These are phyloP conservation scores for Entophlyctis luteolus DNA, from an alignment of 192 early-diverging fungal species.

Conservation along the genomic window DNA sequence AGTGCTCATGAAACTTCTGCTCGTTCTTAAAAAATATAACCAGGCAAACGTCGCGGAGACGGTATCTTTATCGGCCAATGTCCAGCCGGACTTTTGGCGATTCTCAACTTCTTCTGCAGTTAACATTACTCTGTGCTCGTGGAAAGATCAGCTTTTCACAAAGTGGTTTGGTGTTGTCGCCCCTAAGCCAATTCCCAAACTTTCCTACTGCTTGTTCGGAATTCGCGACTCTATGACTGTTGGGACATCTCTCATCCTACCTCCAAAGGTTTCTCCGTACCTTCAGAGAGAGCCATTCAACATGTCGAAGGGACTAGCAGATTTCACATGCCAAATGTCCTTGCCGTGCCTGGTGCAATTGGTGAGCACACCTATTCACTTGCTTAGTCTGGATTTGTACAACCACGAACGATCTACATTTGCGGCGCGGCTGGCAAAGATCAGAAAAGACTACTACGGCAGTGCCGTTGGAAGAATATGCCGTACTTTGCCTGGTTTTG, in stretches of 20 bases:
- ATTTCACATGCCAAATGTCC: constrained; percentile 32
- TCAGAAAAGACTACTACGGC: constrained; percentile 25
- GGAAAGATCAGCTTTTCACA: constrained; percentile 45
- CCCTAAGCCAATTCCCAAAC: constrained; percentile 29
- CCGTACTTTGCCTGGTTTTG: constrained; percentile 37
- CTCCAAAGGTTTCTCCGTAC: constrained; percentile 10
- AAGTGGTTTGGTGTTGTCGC: constrained; percentile 7
- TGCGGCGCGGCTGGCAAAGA: neutral
- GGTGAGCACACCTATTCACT: constrained; percentile 40
- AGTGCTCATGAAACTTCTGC: neutral
- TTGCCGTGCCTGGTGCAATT: constrained; percentile 44
- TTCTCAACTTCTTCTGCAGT: constrained; percentile 35
- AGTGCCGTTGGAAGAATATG: constrained; percentile 34
- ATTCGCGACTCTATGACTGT: constrained; percentile 39
- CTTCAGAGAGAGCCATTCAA: constrained; percentile 2
- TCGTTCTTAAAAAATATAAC: constrained; percentile 1
- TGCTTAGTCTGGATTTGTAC: constrained; percentile 48
- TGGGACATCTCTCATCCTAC: constrained; percentile 41
- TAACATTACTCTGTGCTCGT: constrained; percentile 39
- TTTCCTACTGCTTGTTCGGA: constrained; percentile 33
- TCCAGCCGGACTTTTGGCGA: constrained; percentile 29
- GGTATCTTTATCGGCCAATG: constrained; percentile 23
- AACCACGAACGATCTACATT: constrained; percentile 21
- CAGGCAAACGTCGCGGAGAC: constrained; percentile 38
- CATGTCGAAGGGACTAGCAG: constrained; percentile 1